Evolutionary conservation across 2,329 filamentous ascomycete species (phyloP), one percentile per base, ranked within the genome.

Genomic region (Verticillium alfalfae): DNA sequence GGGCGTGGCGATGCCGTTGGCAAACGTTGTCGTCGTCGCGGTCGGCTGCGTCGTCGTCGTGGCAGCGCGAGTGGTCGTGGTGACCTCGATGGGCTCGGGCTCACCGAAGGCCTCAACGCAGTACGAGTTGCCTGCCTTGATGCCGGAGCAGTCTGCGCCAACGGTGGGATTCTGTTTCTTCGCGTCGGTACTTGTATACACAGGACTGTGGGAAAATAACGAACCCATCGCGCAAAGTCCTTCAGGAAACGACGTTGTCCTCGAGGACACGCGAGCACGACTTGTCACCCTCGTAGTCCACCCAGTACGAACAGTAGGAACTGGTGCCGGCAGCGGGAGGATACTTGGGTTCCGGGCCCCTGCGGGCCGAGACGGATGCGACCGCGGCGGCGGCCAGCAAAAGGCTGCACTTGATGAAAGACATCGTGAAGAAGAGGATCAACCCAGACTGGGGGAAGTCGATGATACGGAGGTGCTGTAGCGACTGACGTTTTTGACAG

Each of bases 1-100:
- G 5, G 65, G 63, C 18, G 66, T 67, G 10, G 34, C n/a, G 37
- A 66, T 59, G 26, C 63, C 63, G 36, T 66, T 64, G 56, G 36
- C 10, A 18, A 15, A 55, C 13, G 49, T 56, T 39, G 65, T 63
- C 26, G 63, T 56, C 15, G 61, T 59, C n/a, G 34, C 60, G 18
- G 57, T 55, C 5, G 36, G 9, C 36, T 9, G 9, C 9, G 36
- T 37, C 26, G 26, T 31, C 15, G 60, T 61, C 26, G 26, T 31
- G 18, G 59, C 54, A 12, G 45, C 18, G 5, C n/a, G 45, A 3
- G 8, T 56, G 2, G 64, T 61, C 34, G 67, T 65, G 26, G 54
- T 60, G 8, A 52, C 58, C 56, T 69, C 65, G 16, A 58, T 62
- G 1, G 63, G 64, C 7, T n/a, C 31, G 3, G 64, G 66, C 34